phyloP scores from a whole-genome alignment of 1,139 yeast genomes.

The Yamadazyma atmosphaerica region DNA sequence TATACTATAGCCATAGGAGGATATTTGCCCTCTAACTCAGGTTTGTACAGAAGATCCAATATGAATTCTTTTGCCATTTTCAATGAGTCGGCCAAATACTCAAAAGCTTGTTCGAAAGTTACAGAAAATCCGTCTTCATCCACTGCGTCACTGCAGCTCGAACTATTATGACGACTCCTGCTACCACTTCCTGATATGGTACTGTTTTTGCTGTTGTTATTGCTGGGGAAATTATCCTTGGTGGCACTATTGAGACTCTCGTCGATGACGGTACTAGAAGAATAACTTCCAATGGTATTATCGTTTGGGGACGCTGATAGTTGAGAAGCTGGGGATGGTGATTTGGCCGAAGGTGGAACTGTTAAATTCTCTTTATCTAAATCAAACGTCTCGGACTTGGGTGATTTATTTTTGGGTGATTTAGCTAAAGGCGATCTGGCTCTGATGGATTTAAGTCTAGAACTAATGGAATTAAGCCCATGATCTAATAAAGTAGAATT shows the following conservation, averaged over 20 bases:
- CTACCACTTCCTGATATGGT: no score
- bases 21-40: slow-evolving; percentile 46
- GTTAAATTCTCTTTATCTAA: neutral
- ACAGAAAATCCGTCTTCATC: slow-evolving; percentile 19
- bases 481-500: slow-evolving; percentile 17
- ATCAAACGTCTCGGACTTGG: slow-evolving; percentile 7
- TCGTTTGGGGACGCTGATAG: slow-evolving; percentile 4
- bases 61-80: slow-evolving; percentile 59
- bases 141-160: neutral
- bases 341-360: neutral
- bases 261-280: neutral
- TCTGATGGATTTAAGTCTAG: slow-evolving; percentile 22
- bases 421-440: slow-evolving; percentile 16
- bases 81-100: slow-evolving; percentile 63
- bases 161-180: neutral
- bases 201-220: neutral
- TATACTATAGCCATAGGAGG: slow-evolving; percentile 86
- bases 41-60: slow-evolving; percentile 55
- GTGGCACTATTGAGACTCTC: neutral
- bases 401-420: slow-evolving; percentile 11
- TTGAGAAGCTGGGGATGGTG: slow-evolving; percentile 3
- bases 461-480: slow-evolving; percentile 23
- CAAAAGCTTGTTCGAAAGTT: slow-evolving; percentile 61
- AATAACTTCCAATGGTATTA: no score
- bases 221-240: neutral